phyloP scores from a whole-genome alignment of 129 eudicot genomes.

The Escallonia rubra region DNA sequence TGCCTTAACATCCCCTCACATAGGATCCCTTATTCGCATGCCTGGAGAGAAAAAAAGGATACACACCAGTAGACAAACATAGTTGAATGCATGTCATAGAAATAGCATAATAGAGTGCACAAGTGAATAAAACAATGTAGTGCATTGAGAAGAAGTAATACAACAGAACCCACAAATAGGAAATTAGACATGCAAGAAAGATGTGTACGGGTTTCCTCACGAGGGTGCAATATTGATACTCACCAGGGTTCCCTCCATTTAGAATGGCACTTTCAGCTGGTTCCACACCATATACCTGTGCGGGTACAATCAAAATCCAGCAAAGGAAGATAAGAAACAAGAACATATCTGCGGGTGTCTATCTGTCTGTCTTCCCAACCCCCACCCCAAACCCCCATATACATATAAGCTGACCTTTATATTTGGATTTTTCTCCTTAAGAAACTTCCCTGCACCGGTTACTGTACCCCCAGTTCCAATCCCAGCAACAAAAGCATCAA shows the following conservation, averaged over 20 bases:
- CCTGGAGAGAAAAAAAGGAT: too few species aligned
- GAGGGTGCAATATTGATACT: not conserved
- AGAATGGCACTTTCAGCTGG: constrained; percentile 62
- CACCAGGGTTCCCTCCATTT: constrained; percentile 56
- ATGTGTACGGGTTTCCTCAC: not conserved
- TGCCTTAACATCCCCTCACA: too few species aligned
- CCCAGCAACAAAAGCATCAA: constrained; percentile 59
- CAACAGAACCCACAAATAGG: not conserved
- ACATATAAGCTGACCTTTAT: constrained; percentile 36
- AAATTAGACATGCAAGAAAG: not conserved
- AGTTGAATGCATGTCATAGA: too few species aligned
- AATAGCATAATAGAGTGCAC: too few species aligned
- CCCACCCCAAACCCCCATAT: not conserved
- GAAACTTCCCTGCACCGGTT: constrained; percentile 58
- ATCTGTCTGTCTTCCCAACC: not conserved
- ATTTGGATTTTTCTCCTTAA: constrained; percentile 55
- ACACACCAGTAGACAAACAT: too few species aligned
- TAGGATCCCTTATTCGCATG: too few species aligned
- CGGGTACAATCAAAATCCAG: not conserved
- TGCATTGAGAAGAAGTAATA: too few species aligned
- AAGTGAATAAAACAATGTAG: too few species aligned
- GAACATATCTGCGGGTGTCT: too few species aligned
- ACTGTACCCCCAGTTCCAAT: constrained; percentile 77
- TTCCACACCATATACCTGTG: constrained; percentile 62
- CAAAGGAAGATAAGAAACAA: not conserved